Evolutionary conservation across 495 filamentous ascomycete species (phyloP).

Genomic region (Niebla homalea): DNA sequence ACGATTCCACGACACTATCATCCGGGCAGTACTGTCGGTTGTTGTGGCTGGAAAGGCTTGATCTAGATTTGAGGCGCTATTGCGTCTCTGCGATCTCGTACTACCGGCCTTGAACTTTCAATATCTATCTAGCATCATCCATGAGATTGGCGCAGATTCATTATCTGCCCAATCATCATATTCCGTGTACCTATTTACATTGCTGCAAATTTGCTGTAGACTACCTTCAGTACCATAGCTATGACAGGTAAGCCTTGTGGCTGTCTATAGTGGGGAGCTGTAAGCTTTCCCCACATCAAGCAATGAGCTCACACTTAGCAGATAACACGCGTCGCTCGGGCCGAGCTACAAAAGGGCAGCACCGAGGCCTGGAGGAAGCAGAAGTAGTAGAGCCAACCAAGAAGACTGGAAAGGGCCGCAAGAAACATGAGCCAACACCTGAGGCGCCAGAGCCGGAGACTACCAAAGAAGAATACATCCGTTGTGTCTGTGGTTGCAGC

Average conservation of each 20-base stretch:
- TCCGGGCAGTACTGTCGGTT: neutral
- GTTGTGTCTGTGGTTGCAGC: slow-evolving; percentile 85
- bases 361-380: slow-evolving; percentile 68
- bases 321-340: slow-evolving; percentile 58
- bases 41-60: slow-evolving; percentile 8
- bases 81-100: slow-evolving; percentile 11
- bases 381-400: slow-evolving; percentile 45
- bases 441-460: slow-evolving; percentile 45
- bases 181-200: neutral
- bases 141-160: slow-evolving; percentile 7
- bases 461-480: slow-evolving; percentile 61
- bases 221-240: neutral
- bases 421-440: slow-evolving; percentile 36
- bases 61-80: slow-evolving; percentile 10
- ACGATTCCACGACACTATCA: too few species aligned
- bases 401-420: slow-evolving; percentile 45
- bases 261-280: neutral
- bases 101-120: slow-evolving; percentile 2
- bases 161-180: neutral
- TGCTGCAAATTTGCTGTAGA: slow-evolving; percentile 8
- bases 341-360: slow-evolving; percentile 88
- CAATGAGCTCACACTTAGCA: neutral
- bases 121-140: slow-evolving; percentile 11
- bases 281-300: neutral
- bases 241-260: slow-evolving; percentile 15